Conservation (phyloP, 148 eudicot genomes). For the Dianthus caryophyllus region DNA sequence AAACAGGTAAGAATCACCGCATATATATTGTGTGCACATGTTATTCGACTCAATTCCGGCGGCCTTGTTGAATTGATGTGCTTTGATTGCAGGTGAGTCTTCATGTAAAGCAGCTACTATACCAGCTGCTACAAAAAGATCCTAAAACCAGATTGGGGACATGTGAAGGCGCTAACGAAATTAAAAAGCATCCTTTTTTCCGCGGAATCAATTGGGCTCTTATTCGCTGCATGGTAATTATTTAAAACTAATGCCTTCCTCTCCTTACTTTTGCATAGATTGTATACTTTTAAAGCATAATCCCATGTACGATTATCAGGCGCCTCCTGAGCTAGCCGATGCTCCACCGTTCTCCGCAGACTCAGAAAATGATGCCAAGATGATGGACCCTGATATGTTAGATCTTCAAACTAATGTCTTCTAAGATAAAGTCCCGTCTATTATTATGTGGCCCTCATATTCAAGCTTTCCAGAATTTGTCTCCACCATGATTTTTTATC, state of each 20-base stretch:
- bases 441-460: slow-evolving; percentile 7
- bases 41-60: background rate
- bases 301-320: slow-evolving; percentile 33
- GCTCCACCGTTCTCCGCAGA: slow-evolving; percentile 42
- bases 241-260: background rate
- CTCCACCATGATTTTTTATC: too few relatives aligned
- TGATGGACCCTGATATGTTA: slow-evolving; percentile 55
- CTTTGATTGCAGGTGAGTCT: slow-evolving; percentile 63
- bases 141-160: slow-evolving; percentile 84
- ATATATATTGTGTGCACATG: background rate
- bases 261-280: background rate
- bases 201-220: slow-evolving; percentile 90
- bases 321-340: slow-evolving; percentile 62
- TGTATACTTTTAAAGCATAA: background rate
- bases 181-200: slow-evolving; percentile 87
- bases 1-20: slow-evolving; percentile 40
- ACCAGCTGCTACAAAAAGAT: slow-evolving; percentile 77
- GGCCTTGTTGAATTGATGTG: background rate
- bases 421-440: slow-evolving; percentile 25
- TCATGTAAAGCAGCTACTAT: slow-evolving; percentile 69
- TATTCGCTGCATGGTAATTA: slow-evolving; percentile 73
- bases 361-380: slow-evolving; percentile 40
- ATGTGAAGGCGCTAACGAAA: slow-evolving; percentile 85
- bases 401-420: slow-evolving; percentile 84
- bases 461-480: background rate